Conservation (phyloP, 176 grass and related monocot genomes). For the Rhynchospora breviuscula region DNA sequence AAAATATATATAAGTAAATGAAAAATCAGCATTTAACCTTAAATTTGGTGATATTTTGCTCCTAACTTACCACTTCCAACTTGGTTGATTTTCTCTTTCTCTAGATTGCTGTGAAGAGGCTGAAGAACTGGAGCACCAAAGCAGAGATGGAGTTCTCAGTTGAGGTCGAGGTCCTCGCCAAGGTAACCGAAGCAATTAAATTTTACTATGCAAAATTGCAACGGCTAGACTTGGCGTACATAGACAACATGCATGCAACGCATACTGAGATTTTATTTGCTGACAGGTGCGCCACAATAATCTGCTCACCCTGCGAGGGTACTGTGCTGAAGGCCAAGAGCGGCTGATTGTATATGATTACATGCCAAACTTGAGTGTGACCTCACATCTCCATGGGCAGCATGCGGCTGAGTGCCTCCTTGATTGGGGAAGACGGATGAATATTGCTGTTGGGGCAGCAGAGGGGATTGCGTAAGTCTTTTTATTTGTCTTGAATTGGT, state of each 20-base stretch:
- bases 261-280: background rate
- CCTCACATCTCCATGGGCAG: slow-evolving; percentile 80
- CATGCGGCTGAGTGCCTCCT: slow-evolving; percentile 65
- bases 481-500: background rate
- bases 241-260: background rate
- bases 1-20: background rate
- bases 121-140: slow-evolving; percentile 93
- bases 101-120: slow-evolving; percentile 88
- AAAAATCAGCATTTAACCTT: background rate
- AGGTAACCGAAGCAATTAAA: background rate
- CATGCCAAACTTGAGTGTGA: slow-evolving; percentile 76
- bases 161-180: slow-evolving; percentile 66
- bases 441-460: slow-evolving; percentile 64
- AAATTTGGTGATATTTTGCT: background rate
- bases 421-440: slow-evolving; percentile 64
- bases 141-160: slow-evolving; percentile 75
- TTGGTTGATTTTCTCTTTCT: background rate
- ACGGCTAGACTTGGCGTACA: background rate
- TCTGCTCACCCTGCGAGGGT: slow-evolving; percentile 72
- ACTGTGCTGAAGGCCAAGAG: slow-evolving; percentile 83
- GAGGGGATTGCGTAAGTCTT: slow-evolving; percentile 83
- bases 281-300: slow-evolving; percentile 61
- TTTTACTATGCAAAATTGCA: background rate
- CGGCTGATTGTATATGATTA: slow-evolving; percentile 82
- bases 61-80: background rate